phyloP scores from a whole-genome alignment of 768 basidiomycete species.

The Thelephora ganbajun region DNA sequence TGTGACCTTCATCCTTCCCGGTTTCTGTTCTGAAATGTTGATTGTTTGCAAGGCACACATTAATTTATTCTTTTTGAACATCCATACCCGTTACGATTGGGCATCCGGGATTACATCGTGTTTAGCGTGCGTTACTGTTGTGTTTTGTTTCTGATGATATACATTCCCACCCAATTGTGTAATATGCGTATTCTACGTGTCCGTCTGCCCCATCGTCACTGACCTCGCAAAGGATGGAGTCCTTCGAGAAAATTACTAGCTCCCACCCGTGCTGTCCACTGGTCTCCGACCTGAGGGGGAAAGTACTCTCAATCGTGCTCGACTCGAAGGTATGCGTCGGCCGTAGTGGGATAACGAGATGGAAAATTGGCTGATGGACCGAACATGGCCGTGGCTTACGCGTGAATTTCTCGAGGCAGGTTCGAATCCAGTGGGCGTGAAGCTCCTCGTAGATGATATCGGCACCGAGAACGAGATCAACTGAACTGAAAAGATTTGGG shows the following conservation, averaged over 20 bases:
- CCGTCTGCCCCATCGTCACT: conserved; percentile 21
- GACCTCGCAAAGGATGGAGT: conserved; percentile 41
- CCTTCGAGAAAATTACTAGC: conserved; percentile 39
- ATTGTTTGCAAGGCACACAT: too few species aligned
- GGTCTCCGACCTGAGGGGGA: conserved; percentile 16
- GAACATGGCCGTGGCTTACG: conserved; percentile 9
- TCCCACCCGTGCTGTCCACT: conserved; percentile 6
- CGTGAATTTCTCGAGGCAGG: conserved; percentile 26
- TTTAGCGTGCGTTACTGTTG: too few species aligned
- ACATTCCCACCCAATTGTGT: conserved; percentile 51
- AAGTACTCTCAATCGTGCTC: conserved; percentile 40
- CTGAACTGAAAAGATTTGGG: conserved; percentile 19
- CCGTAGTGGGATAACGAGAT: conserved; percentile 68
- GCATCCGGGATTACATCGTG: conserved; percentile 11
- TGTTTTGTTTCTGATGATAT: not conserved
- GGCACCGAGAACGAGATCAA: conserved; percentile 37
- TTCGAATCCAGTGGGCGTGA: conserved; percentile 33
- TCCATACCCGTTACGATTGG: too few species aligned
- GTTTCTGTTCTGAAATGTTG: too few species aligned
- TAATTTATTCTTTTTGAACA: too few species aligned
- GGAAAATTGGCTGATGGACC: conserved; percentile 29
- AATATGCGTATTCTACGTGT: conserved; percentile 59
- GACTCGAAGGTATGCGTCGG: conserved; percentile 49
- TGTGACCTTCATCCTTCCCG: too few species aligned
- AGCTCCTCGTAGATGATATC: conserved; percentile 40